Percentiles rank a stretch among this genome's conserved stretches.
phyloP scores from a whole-genome alignment of 1,284 basidiomycete genomes.

The Trametes polyzona region DNA sequence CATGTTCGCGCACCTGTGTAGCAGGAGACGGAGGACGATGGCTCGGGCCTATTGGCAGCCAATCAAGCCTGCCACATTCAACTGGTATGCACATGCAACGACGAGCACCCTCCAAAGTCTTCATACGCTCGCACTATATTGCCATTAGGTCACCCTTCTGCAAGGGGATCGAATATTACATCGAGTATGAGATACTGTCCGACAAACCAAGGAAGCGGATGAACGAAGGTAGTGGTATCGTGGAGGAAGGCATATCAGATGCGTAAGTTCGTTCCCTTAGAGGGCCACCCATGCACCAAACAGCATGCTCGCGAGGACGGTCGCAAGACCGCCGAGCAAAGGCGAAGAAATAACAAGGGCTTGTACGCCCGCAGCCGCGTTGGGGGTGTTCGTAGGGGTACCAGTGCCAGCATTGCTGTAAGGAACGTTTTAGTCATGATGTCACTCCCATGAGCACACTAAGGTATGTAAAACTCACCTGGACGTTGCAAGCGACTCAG shows the following conservation, averaged over 20 bases:
- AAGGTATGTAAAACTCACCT: not conserved
- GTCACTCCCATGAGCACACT: too few species aligned
- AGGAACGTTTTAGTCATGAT: too few species aligned
- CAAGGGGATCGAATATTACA: not conserved
- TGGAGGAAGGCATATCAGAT: too few species aligned
- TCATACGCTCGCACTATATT: not conserved
- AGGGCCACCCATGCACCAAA: constrained; percentile 46
- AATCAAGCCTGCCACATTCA: too few species aligned
- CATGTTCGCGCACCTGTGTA: too few species aligned
- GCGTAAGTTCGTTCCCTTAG: constrained; percentile 31
- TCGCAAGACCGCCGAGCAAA: constrained; percentile 44
- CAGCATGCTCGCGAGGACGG: constrained; percentile 47
- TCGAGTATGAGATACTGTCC: not conserved
- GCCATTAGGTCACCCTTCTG: not conserved
- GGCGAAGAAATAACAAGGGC: constrained; percentile 39
- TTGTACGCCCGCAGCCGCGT: constrained; percentile 30
- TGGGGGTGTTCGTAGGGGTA: constrained; percentile 3
- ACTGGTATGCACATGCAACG: too few species aligned
- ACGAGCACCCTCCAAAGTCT: too few species aligned
- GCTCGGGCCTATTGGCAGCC: too few species aligned
- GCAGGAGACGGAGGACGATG: too few species aligned
- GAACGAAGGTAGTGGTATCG: constrained; percentile 1
- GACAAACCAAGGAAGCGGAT: not conserved
- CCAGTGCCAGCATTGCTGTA: not conserved
- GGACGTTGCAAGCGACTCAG: constrained; percentile 1